Evolutionary conservation across 352 stramenopile genomes (phyloP), one percentile per base, ranked within the genome.

Genomic region (Thalassiosira ordinaria): DNA sequence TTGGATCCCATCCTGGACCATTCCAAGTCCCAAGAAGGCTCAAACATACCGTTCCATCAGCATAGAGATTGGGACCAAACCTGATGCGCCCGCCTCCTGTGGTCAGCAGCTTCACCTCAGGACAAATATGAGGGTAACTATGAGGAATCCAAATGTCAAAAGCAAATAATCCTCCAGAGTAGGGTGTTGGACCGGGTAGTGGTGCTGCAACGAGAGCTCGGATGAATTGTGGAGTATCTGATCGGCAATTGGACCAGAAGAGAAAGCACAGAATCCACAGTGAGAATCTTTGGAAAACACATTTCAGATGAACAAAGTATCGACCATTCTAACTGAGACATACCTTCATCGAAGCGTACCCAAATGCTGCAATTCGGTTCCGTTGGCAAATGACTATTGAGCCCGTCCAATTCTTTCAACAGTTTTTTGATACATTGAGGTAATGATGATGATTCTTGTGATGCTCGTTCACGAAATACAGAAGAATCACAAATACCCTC

Each of bases 21-120:
- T 91, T 20, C 86, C 86, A 91, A 4, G 94, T 97, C 14, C 92
- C 92, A 1, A 96, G 76, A 9, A 97, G 73, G 46, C 73, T 91
- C 5, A 96, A 76, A 74, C 93, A 96, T 0, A 96, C 92, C 53
- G 96, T 96, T 20, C 94, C 92, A 82, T 74, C 83, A 22, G 89
- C 71, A 72, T 97, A 97, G 1, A 97, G 75, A 84, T 97, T 97
- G 2, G 95, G 95, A 87, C 96, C 96, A 78, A 97, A 97, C 13
- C 95, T 76, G 9, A 95, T 78, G 6, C 33, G 84, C 8, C 91
- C 91, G 20, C 66, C 71, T 13, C 91, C 93, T 0, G 93, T 97
- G 0, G 93, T 97, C 16, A 96, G 69, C 31, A 97, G 90, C 39
- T 94, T 73, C 2, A 96, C 83, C 6, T 87, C 80, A 1, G 94